Percentiles rank a stretch among this genome's conserved stretches.
These are phyloP conservation scores for Fusarium sp. DNA, from an alignment of 2,329 filamentous ascomycete genomes.

Conservation along the genomic window DNA sequence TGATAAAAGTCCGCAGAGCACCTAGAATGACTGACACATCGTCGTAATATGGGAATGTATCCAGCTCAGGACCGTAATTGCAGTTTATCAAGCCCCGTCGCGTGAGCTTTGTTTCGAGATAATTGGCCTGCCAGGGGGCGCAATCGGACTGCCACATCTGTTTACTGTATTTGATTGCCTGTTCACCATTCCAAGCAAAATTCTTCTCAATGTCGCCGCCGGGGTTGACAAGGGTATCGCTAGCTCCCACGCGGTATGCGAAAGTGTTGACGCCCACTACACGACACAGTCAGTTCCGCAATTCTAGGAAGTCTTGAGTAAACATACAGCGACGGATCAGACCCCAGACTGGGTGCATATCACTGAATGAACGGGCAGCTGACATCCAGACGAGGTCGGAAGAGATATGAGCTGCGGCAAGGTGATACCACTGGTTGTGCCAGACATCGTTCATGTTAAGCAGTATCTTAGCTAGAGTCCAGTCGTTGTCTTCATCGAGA, in stretches of 20 bases:
- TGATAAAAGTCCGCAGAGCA: neutral
- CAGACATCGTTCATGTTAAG: neutral
- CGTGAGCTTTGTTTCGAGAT: neutral
- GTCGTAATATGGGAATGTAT: neutral
- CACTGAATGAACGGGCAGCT: neutral
- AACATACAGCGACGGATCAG: neutral
- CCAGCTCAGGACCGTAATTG: neutral
- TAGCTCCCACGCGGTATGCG: neutral
- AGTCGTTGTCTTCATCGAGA: neutral
- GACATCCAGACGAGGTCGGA: neutral
- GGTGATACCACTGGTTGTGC: neutral
- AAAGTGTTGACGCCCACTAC: neutral
- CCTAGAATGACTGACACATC: rapidly evolving
- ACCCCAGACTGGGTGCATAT: neutral
- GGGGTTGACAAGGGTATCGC: rapidly evolving
- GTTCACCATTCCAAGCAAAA: neutral
- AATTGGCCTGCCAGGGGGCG: neutral
- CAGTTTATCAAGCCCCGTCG: neutral
- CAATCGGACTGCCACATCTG: neutral
- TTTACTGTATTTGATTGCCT: neutral
- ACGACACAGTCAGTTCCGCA: rapidly evolving
- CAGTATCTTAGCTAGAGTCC: neutral
- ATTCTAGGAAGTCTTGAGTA: rapidly evolving
- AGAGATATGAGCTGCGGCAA: neutral
- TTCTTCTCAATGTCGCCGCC: neutral